phyloP scores from a whole-genome alignment of 805 yeast species.

The Candida ulmi region DNA sequence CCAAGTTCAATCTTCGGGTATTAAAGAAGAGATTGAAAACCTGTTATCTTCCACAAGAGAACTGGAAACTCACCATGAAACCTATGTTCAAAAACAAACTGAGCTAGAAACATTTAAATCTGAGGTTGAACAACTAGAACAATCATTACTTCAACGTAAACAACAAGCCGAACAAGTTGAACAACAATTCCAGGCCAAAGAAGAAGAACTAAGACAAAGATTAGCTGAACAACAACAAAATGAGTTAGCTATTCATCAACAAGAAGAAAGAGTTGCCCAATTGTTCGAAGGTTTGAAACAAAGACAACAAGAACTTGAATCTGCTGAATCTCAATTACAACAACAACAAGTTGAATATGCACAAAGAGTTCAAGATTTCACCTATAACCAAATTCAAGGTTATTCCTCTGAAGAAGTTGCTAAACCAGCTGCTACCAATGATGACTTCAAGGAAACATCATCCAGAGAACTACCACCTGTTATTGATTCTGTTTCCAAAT shows the following conservation, averaged over 20 bases:
- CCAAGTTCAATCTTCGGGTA: slow-evolving; percentile 41
- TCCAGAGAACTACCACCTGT: not conserved
- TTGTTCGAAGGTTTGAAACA: slow-evolving; percentile 29
- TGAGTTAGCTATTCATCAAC: slow-evolving; percentile 30
- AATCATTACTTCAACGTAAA: slow-evolving; percentile 28
- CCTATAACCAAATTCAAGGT: slow-evolving; percentile 33
- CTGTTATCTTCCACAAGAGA: slow-evolving; percentile 26
- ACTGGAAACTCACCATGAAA: slow-evolving; percentile 33
- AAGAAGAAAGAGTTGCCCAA: slow-evolving; percentile 29
- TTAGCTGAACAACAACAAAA: slow-evolving; percentile 29
- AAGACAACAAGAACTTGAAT: slow-evolving; percentile 31
- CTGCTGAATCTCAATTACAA: slow-evolving; percentile 34
- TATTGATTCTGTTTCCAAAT: not conserved
- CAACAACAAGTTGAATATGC: slow-evolving; percentile 33
- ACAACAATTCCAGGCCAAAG: slow-evolving; percentile 13
- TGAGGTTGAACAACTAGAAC: slow-evolving; percentile 30
- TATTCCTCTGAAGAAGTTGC: not conserved
- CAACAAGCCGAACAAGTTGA: slow-evolving; percentile 14
- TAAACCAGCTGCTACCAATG: too few species aligned
- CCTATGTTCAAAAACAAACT: slow-evolving; percentile 30
- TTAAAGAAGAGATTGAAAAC: slow-evolving; percentile 37
- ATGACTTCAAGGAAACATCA: not conserved
- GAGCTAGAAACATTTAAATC: slow-evolving; percentile 24
- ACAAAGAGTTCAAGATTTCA: slow-evolving; percentile 30
- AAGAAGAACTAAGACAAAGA: slow-evolving; percentile 27